These are phyloP conservation scores for Verticillium zaregamsianum DNA, from an alignment of 2,329 filamentous ascomycete species.

Conservation along the genomic window DNA sequence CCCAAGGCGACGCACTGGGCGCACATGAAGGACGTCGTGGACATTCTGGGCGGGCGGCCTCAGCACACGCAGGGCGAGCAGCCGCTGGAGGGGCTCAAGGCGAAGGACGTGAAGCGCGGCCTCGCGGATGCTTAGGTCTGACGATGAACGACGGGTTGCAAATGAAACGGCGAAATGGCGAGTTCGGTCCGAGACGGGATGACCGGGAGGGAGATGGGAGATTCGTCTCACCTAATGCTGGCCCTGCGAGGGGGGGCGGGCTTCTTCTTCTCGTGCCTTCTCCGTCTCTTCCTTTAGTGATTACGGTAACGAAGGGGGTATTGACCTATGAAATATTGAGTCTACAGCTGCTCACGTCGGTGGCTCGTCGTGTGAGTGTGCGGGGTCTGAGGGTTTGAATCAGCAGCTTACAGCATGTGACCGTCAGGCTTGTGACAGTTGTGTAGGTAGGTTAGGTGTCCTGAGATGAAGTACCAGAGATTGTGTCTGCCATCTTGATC, in stretches of 20 bases:
- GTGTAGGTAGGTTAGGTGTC: too few species aligned
- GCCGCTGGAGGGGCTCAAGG: constrained; percentile 45
- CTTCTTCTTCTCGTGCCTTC: background rate
- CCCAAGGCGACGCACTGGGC: constrained; percentile 86
- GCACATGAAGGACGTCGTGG: constrained; percentile 72
- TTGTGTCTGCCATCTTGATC: too few species aligned
- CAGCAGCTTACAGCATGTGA: background rate
- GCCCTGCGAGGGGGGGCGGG: background rate
- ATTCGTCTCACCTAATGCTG: background rate
- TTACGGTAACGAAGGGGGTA: background rate
- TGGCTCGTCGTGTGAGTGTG: too few species aligned
- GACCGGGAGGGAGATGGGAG: background rate
- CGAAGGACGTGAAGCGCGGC: constrained; percentile 60
- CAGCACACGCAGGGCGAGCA: constrained; percentile 44
- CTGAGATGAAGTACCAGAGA: too few species aligned
- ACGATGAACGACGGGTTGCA: background rate
- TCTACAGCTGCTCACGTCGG: background rate
- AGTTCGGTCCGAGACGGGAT: background rate
- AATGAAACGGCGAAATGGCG: background rate
- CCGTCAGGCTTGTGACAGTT: too few species aligned
- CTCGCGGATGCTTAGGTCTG: background rate
- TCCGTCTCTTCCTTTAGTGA: background rate
- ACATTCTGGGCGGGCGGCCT: constrained; percentile 75
- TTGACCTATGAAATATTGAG: background rate
- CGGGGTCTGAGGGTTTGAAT: too few species aligned